These are phyloP conservation scores for Leptodermis oblonga DNA, from an alignment of 257 asterid species.

Conservation along the genomic window DNA sequence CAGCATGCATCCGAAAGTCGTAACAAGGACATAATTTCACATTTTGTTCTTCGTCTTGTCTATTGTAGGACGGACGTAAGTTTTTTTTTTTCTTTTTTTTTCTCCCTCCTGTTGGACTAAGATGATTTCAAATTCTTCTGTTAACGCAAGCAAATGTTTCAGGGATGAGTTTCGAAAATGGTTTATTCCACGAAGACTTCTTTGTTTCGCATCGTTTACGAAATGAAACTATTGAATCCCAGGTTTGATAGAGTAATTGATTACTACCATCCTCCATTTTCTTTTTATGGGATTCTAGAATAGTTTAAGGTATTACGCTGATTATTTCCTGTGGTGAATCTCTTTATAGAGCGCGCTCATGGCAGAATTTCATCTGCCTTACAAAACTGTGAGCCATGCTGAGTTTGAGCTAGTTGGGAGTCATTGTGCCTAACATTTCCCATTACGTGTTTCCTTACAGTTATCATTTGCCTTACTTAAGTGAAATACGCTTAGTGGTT, in stretches of 20 bases:
- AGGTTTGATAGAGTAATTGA: slow-evolving; percentile 46
- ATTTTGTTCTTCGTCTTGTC: slow-evolving; percentile 88
- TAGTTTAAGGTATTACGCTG: slow-evolving; percentile 8
- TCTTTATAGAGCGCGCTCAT: slow-evolving; percentile 55
- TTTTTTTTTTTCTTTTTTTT: neutral
- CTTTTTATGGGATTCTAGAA: slow-evolving; percentile 13
- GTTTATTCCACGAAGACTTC: slow-evolving; percentile 93
- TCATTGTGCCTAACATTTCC: neutral
- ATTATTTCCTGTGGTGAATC: slow-evolving; percentile 19
- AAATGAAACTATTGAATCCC: slow-evolving; percentile 46
- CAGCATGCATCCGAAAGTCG: slow-evolving; percentile 51
- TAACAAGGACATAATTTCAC: slow-evolving; percentile 86
- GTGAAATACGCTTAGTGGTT: neutral
- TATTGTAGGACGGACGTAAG: slow-evolving; percentile 97
- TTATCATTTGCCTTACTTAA: neutral
- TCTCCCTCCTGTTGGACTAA: neutral
- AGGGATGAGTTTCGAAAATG: slow-evolving; percentile 91
- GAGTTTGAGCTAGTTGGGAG: slow-evolving; percentile 70
- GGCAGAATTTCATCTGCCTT: slow-evolving; percentile 80
- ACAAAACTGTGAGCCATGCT: slow-evolving; percentile 62
- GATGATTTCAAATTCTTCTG: neutral
- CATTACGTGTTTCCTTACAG: neutral
- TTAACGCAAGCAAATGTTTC: slow-evolving; percentile 5
- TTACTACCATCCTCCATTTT: slow-evolving; percentile 8
- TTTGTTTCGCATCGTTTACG: slow-evolving; percentile 77